Evolutionary conservation across 169 alveolate genomes (phyloP).

Genomic region (Ichthyophthirius multifiliis): DNA sequence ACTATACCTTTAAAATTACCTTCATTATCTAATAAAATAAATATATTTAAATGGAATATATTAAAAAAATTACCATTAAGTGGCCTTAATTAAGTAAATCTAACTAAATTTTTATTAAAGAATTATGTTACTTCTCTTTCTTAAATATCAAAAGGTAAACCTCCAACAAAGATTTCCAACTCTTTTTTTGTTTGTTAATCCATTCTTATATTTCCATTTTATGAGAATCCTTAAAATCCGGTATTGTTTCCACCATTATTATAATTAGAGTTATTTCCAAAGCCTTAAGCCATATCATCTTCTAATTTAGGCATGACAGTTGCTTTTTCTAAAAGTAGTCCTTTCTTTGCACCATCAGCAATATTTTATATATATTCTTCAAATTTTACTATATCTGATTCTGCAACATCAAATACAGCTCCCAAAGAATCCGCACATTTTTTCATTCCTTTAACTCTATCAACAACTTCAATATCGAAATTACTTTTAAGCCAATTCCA

Average conservation of each 20-base stretch:
- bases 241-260: constrained; percentile 38
- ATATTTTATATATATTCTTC: constrained; percentile 48
- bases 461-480: constrained; percentile 45
- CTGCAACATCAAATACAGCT: constrained; percentile 79
- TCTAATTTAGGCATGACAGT: constrained; percentile 44
- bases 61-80: constrained; percentile 13
- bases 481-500: constrained; percentile 68
- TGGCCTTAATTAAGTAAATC: constrained; percentile 15
- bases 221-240: constrained; percentile 2
- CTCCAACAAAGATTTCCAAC: constrained; percentile 52
- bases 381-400: constrained; percentile 60
- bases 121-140: constrained; percentile 23
- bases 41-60: background rate
- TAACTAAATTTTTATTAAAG: constrained; percentile 27
- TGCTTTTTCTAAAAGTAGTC: constrained; percentile 53
- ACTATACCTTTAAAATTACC: constrained; percentile 49
- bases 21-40: constrained; percentile 25
- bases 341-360: constrained; percentile 57
- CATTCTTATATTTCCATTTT: background rate
- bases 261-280: constrained; percentile 19
- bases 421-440: constrained; percentile 52
- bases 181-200: constrained; percentile 37
- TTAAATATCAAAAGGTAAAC: constrained; percentile 29
- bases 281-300: constrained; percentile 10
- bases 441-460: constrained; percentile 68